Conservation (phyloP, 768 basidiomycete genomes). For the Kwoniella bestiolae region DNA sequence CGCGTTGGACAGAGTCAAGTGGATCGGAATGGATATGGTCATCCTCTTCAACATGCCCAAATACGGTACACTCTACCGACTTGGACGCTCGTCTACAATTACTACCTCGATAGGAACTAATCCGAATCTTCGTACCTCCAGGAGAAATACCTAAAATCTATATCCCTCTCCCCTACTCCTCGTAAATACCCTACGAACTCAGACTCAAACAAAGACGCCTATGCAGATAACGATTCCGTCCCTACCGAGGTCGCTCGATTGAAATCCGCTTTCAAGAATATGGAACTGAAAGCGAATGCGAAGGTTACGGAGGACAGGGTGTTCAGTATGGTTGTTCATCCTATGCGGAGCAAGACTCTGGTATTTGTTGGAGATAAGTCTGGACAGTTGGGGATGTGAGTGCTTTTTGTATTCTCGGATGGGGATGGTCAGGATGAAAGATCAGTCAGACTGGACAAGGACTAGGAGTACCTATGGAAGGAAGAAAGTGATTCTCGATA, state of each 20-base stretch:
- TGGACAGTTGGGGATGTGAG: constrained; percentile 57
- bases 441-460: too few relatives aligned
- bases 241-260: constrained; percentile 37
- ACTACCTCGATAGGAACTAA: too few relatives aligned
- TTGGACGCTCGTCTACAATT: too few relatives aligned
- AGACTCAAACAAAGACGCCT: constrained; percentile 27
- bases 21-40: too few relatives aligned
- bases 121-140: constrained; percentile 4
- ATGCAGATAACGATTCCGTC: constrained; percentile 28
- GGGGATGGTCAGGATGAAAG: too few relatives aligned
- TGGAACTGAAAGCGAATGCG: constrained; percentile 47
- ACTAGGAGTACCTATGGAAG: too few relatives aligned
- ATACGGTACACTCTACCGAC: too few relatives aligned
- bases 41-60: too few relatives aligned
- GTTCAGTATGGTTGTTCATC: constrained; percentile 59
- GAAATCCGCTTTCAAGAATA: constrained; percentile 42
- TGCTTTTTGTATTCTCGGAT: too few relatives aligned
- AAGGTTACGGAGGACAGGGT: constrained; percentile 59
- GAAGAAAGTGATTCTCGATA: too few relatives aligned
- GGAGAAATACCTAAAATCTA: constrained; percentile 30
- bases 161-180: constrained; percentile 14
- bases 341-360: constrained; percentile 53
- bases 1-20: too few relatives aligned
- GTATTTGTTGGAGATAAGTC: constrained; percentile 58
- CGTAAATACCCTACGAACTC: constrained; percentile 23